Percentiles rank a stretch among this genome's conserved stretches.
Conservation (phyloP, 208 protist species). For the Tetramitus jugosus region DNA sequence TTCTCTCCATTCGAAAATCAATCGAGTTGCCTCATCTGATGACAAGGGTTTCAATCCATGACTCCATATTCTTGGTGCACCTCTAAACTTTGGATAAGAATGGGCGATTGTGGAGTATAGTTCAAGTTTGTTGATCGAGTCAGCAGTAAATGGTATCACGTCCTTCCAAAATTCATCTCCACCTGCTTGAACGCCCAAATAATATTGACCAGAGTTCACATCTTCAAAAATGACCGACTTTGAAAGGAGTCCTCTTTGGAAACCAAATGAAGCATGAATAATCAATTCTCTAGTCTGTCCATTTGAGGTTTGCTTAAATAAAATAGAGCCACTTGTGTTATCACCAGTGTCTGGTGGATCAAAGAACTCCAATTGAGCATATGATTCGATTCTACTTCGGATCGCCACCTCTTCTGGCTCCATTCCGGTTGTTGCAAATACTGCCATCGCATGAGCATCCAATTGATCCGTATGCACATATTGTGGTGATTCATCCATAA, state of each 20-base stretch:
- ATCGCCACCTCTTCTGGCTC: conserved; percentile 10
- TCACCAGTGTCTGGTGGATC: background rate
- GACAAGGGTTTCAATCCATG: background rate
- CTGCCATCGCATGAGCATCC: background rate
- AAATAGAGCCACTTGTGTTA: background rate
- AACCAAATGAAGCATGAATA: background rate
- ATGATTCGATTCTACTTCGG: background rate
- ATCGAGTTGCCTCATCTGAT: background rate
- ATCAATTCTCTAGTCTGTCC: background rate
- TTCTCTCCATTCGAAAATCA: background rate
- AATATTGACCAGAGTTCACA: background rate
- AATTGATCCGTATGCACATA: background rate
- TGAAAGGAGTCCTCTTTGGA: background rate
- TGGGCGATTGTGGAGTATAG: background rate
- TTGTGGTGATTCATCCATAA: too few relatives aligned
- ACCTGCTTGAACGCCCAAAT: conserved; percentile 5
- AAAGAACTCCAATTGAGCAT: background rate
- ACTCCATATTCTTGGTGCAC: conserved; percentile 11
- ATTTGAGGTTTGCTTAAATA: background rate
- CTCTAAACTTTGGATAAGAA: background rate
- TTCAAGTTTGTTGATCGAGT: background rate
- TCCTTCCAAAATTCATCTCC: conserved; percentile 6
- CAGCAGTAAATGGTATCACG: too few relatives aligned
- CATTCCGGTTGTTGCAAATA: background rate
- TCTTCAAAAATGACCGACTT: background rate